Evolutionary conservation across 305 asterid genomes (phyloP), one percentile per base, ranked within the genome.

Genomic region (Plantago coronopus): DNA sequence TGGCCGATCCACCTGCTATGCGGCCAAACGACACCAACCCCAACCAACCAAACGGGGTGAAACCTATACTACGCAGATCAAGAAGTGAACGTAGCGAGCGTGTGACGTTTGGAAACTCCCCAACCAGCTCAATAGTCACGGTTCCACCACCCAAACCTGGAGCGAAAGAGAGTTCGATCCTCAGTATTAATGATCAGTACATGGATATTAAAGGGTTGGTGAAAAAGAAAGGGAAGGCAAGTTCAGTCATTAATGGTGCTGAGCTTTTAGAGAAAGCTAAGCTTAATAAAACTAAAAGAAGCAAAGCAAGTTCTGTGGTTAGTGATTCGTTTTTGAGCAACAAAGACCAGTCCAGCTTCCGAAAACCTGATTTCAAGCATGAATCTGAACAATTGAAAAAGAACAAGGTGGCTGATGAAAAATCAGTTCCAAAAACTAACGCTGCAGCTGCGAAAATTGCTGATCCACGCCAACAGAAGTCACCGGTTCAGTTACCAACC

Each of bases 171-270:
- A 66, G 78, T 31, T 81, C 95, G 0, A 75, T 79, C 27, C 69
- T 89, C 10, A 76, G 89, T 65, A 79, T 81, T 31, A 71, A 93
- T 0, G 80, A 83, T 31, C 53, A 54, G 21, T 54, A 67, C 16
- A 43, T 55, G 15, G 79, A 78, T 15, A 7, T 72, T 74, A 13
- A 54, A 53, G 37, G 72, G 69, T 12, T 38, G 8, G 54, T 60
- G 50, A 71, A 50, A 18, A 82, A 70, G 79, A 82, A 64, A 68
- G 82, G 86, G 5, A 88, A 86, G 67, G 91, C 97, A 0, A 89
- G 97, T 61, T 86, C 97, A 1, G 87, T 84, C 15, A 78, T 89
- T 9, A 81, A 79, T 27, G 94, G 91, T 0, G 81, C 79, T 1
- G 95, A 89, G 67, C 69, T 82, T 7, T 51, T 77, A 53, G 82